Evolutionary conservation across 805 yeast genomes (phyloP).

Genomic region (Starmerella sp.): DNA sequence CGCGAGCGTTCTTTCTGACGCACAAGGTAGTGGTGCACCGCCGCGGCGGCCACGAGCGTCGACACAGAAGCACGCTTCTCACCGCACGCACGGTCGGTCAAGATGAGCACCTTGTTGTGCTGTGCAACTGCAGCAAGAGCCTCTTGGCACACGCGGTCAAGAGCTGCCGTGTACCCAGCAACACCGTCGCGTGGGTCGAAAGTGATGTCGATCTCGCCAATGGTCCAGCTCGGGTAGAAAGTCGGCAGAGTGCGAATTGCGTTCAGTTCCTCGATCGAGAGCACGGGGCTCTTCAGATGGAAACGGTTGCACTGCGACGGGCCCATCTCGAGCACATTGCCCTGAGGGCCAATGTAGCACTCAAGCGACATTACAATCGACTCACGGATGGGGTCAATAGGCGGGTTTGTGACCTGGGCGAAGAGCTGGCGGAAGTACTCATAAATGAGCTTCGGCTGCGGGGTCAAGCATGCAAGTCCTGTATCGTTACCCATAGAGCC

Average conservation of each 20-base stretch:
- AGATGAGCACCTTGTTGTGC: conserved; percentile 59
- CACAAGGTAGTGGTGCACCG: conserved; percentile 92
- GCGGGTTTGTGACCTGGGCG: conserved; percentile 98
- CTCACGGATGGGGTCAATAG: conserved; percentile 96
- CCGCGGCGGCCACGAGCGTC: conserved; percentile 86
- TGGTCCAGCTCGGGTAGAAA: conserved; percentile 80
- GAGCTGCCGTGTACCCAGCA: conserved; percentile 70
- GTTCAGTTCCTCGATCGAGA: conserved; percentile 57
- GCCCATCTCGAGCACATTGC: conserved; percentile 84
- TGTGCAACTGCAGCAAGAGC: conserved; percentile 77
- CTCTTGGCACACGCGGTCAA: conserved; percentile 76
- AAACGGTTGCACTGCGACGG: conserved; percentile 86
- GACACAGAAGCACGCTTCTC: conserved; percentile 66
- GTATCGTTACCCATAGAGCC: conserved; percentile 99
- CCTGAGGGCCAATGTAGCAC: conserved; percentile 98
- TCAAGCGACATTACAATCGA: conserved; percentile 93
- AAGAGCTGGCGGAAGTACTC: conserved; percentile 93
- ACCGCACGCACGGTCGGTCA: conserved; percentile 58
- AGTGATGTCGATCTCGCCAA: conserved; percentile 74
- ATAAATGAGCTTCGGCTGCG: conserved; percentile 79
- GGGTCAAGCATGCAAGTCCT: conserved; percentile 87
- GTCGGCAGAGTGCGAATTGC: conserved; percentile 63
- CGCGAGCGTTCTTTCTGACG: conserved; percentile 92
- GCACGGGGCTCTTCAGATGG: conserved; percentile 69
- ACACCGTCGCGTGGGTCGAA: conserved; percentile 74